phyloP scores from a whole-genome alignment of 2,329 filamentous ascomycete genomes.

The Scedosporium apiospermum region DNA sequence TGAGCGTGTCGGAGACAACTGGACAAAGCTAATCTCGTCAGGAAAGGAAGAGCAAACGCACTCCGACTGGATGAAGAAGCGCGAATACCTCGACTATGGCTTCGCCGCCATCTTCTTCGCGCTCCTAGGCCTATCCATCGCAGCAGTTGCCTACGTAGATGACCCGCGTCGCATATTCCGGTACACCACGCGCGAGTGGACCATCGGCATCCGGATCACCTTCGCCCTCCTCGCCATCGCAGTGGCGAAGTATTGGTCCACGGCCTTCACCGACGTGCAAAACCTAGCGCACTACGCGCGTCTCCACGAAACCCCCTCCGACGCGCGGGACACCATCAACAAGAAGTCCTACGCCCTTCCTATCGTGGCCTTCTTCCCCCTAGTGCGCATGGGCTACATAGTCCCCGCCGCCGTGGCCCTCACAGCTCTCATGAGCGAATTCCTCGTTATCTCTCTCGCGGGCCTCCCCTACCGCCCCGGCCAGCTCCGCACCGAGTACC shows the following conservation, averaged over 20 bases:
- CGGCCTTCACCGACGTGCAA: conserved; percentile 14
- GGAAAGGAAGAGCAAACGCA: background rate
- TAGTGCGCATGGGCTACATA: conserved; percentile 11
- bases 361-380: conserved; percentile 11
- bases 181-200: conserved; percentile 6
- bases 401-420: conserved; percentile 12
- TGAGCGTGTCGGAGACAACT: conserved; percentile 1
- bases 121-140: conserved; percentile 13
- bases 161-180: conserved; percentile 12
- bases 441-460: conserved; percentile 14
- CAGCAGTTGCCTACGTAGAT: conserved; percentile 12
- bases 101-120: conserved; percentile 12
- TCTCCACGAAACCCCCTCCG: conserved; percentile 10
- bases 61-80: conserved; percentile 9
- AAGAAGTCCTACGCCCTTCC: conserved; percentile 11
- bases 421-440: conserved; percentile 13
- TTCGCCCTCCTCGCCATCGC: conserved; percentile 12
- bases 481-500: conserved; percentile 14
- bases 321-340: conserved; percentile 12
- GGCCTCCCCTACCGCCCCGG: conserved; percentile 15
- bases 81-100: conserved; percentile 10
- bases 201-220: conserved; percentile 12
- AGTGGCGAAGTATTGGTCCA: conserved; percentile 13
- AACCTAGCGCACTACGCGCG: conserved; percentile 13
- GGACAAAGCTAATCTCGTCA: background rate